Conservation (phyloP, 2,329 filamentous ascomycete genomes). For the Seiridium unicorne region DNA sequence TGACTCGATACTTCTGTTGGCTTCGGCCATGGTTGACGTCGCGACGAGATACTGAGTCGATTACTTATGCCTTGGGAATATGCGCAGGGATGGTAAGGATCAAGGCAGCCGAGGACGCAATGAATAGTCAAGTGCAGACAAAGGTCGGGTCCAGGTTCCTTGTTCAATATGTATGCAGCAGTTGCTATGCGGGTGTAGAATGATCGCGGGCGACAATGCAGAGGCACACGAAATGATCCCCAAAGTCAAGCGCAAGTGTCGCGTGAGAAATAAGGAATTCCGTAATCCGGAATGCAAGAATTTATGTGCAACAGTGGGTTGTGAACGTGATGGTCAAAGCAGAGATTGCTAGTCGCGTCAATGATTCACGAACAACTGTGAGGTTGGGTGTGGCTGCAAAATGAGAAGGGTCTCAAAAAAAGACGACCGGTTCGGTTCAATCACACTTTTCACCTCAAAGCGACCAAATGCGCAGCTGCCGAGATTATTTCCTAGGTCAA, state of each 20-base stretch:
- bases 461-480: background rate
- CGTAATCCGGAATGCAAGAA: background rate
- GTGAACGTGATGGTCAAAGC: background rate
- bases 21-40: slow-evolving; percentile 32
- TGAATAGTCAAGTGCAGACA: background rate
- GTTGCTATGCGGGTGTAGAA: background rate
- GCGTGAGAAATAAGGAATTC: background rate
- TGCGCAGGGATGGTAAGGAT: background rate
- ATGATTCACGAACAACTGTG: background rate
- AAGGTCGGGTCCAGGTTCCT: background rate
- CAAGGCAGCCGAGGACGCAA: background rate
- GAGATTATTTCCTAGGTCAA: background rate
- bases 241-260: background rate
- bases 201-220: slow-evolving; percentile 1
- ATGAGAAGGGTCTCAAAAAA: background rate
- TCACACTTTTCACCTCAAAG: background rate
- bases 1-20: slow-evolving; percentile 41
- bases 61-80: background rate
- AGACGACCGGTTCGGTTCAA: background rate
- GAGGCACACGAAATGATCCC: background rate
- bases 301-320: background rate
- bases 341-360: background rate
- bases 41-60: background rate
- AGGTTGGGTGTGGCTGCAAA: slow-evolving; percentile 1
- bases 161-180: slow-evolving; percentile 4